Evolutionary conservation across 2,329 filamentous ascomycete species (phyloP), one percentile per base, ranked within the genome.

Genomic region (Lasiodiplodia gonubiensis): DNA sequence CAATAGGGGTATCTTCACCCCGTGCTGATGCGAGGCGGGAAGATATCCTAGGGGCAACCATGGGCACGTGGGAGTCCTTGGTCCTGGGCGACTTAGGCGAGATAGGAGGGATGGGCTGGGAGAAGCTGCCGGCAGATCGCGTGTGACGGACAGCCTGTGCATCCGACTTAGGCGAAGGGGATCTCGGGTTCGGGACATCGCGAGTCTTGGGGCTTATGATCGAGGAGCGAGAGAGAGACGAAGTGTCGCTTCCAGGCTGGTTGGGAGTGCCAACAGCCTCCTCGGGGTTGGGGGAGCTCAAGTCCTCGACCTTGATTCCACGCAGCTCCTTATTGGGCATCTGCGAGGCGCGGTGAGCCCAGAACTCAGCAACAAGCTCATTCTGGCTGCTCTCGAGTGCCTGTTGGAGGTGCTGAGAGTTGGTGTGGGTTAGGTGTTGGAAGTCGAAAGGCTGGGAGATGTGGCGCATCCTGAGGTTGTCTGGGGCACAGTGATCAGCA

Each of bases 401-500:
- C 4, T 79, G 79, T 37, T 84, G 81, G 67, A 88, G 82, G 67
- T 89, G 84, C 27, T 83, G 76, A 27, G 84, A 83, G 67, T 84
- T 83, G 33, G 86, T 87, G 72, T 89, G 87, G 42, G 86, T 86
- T 64, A 90, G 76, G 72, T 89, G 88, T 69, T 89, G 86, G 73
- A 90, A 90, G 71, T 88, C 86, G 75, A 88, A 90, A 1, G 88
- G 88, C 67, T 83, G 83, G 0, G 88, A 90, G 64, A 89, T 89
- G 67, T 73, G 74, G 59, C 73, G 70, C 64, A 75, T 78, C 39
- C 66, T 53, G 39, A 67, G 66, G 51, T 55, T 59, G 59, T 57
- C 66, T 67, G 30, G 27, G 64, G 49, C 51, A 27, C 14, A 67
- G 64, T 61, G 69, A 67, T 71, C 55, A 72, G 66, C 42, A 60